phyloP scores from a whole-genome alignment of 2,329 filamentous ascomycete genomes.

The Fusarium mangiferae region DNA sequence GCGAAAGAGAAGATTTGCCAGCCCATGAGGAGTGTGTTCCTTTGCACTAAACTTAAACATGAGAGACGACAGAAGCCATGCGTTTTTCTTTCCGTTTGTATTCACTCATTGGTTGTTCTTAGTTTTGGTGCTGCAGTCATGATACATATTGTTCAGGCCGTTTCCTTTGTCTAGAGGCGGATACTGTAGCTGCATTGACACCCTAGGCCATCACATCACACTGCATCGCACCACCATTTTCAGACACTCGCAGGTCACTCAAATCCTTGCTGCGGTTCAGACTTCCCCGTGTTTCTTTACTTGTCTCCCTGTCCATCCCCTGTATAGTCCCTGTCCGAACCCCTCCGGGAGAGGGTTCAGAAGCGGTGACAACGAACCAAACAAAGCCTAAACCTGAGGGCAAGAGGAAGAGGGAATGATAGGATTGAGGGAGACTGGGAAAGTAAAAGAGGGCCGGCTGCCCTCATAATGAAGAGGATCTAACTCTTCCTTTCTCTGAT shows the following conservation, averaged over 20 bases:
- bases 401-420: slow-evolving; percentile 6
- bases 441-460: slow-evolving; percentile 20
- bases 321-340: slow-evolving; percentile 35
- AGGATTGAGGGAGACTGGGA: not conserved
- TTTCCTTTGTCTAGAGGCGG: not conserved
- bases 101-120: not conserved
- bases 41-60: not conserved
- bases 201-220: slow-evolving; percentile 12
- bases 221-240: not conserved
- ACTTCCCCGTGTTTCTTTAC: slow-evolving; percentile 35
- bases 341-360: slow-evolving; percentile 31
- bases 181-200: not conserved
- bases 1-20: not conserved
- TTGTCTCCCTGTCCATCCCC: slow-evolving; percentile 29
- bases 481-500: not conserved
- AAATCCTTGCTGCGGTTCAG: slow-evolving; percentile 8
- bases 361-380: slow-evolving; percentile 39
- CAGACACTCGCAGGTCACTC: not conserved
- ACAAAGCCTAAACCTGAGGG: slow-evolving; percentile 17
- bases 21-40: not conserved
- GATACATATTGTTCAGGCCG: not conserved
- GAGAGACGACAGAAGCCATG: not conserved
- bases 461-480: not conserved
- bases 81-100: not conserved
- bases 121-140: slow-evolving; percentile 1